These are phyloP conservation scores for Salix udensis DNA, from an alignment of 345 rosid species.

Conservation along the genomic window DNA sequence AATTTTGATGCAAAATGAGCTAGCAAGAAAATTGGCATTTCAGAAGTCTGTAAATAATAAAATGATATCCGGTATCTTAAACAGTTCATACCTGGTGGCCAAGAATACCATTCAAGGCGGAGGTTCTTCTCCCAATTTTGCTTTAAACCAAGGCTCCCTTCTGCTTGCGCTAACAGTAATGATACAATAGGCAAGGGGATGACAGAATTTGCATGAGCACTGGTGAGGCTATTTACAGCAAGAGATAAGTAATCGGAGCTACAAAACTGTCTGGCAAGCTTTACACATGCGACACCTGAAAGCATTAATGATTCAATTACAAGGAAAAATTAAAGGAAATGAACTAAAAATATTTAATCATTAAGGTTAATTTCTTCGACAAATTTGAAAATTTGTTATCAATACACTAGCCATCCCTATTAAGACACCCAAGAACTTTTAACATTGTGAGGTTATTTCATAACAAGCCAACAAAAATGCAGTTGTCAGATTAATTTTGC, in stretches of 20 bases:
- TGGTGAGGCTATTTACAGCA: conserved; percentile 61
- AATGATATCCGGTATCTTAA: neutral
- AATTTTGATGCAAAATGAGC: neutral
- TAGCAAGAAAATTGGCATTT: neutral
- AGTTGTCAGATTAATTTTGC: neutral
- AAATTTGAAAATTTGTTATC: too few species aligned
- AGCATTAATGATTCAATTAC: conserved; percentile 16
- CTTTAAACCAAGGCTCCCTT: conserved; percentile 79
- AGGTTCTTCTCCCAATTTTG: conserved; percentile 75
- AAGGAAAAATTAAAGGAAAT: neutral
- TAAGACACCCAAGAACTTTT: neutral
- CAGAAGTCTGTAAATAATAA: neutral
- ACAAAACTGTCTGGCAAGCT: conserved; percentile 56
- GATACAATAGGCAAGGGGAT: conserved; percentile 64
- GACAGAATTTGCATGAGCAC: conserved; percentile 43
- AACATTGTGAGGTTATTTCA: neutral
- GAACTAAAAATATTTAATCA: neutral
- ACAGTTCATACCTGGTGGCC: conserved; percentile 73
- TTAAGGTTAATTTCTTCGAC: too few species aligned
- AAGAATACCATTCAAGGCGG: conserved; percentile 78
- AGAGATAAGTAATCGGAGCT: conserved; percentile 50
- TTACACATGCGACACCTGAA: conserved; percentile 64
- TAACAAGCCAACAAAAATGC: neutral
- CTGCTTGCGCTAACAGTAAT: conserved; percentile 74
- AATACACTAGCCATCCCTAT: too few species aligned